phyloP scores from a whole-genome alignment of 139 green algal genomes.

The Chlorella sp. region DNA sequence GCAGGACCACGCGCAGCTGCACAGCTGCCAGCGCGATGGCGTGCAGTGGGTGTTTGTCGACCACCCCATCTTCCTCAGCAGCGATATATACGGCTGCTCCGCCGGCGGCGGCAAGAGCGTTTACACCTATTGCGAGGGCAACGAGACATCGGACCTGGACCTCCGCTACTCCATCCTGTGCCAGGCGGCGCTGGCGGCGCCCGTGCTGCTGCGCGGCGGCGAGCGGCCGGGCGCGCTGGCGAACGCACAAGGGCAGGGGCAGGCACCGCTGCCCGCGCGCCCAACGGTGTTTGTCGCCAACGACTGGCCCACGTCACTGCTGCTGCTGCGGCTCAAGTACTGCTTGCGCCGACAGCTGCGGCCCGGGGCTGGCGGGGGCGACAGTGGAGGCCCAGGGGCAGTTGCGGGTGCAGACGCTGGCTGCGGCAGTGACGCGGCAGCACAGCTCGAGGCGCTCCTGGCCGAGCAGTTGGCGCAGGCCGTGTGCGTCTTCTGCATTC shows the following conservation, averaged over 20 bases:
- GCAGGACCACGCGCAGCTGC: slow-evolving; percentile 34
- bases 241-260: slow-evolving; percentile 1
- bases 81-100: slow-evolving; percentile 32
- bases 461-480: slow-evolving; percentile 15
- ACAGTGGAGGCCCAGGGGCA: background rate
- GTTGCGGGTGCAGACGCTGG: background rate
- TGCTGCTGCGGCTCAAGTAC: slow-evolving; percentile 44
- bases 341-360: background rate
- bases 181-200: slow-evolving; percentile 77
- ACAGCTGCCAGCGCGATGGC: slow-evolving; percentile 40
- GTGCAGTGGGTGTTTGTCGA: slow-evolving; percentile 85
- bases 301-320: slow-evolving; percentile 52
- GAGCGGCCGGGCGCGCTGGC: background rate
- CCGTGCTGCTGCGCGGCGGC: slow-evolving; percentile 50
- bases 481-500: slow-evolving; percentile 44
- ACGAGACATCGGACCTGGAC: slow-evolving; percentile 50
- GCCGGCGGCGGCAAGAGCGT: slow-evolving; percentile 8
- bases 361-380: background rate
- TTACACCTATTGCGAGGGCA: slow-evolving; percentile 53
- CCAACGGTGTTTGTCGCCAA: slow-evolving; percentile 49
- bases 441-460: slow-evolving; percentile 22
- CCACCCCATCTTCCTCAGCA: slow-evolving; percentile 64
- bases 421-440: background rate
- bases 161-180: slow-evolving; percentile 76
- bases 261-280: background rate